Conservation (phyloP, 495 filamentous ascomycete genomes). For the Thozetella sp. region DNA sequence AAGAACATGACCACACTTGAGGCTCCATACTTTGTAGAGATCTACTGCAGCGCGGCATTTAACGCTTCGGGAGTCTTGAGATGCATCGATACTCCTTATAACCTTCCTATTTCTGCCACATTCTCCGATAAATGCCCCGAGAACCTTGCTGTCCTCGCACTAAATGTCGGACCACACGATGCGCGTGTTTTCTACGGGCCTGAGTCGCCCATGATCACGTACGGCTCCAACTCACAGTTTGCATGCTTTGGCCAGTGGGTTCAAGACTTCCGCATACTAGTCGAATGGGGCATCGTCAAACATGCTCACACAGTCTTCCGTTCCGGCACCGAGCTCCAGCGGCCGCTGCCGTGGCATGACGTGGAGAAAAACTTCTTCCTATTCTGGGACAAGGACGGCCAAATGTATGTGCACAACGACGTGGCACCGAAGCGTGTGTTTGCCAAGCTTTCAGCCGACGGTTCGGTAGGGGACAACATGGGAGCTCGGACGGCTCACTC, state of each 20-base stretch:
- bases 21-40: too few species aligned
- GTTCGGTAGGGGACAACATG: conserved; percentile 35
- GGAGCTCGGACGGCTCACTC: conserved; percentile 16
- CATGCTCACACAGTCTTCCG: too few species aligned
- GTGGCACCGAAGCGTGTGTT: conserved; percentile 37
- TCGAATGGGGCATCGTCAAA: conserved; percentile 35
- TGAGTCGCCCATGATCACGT: conserved; percentile 33
- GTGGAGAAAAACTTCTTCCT: conserved; percentile 52
- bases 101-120: conserved; percentile 38
- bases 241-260: conserved; percentile 51
- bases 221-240: conserved; percentile 40
- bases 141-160: conserved; percentile 28
- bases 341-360: conserved; percentile 26
- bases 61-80: too few species aligned
- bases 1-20: too few species aligned
- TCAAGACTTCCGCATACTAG: conserved; percentile 39
- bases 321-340: conserved; percentile 29
- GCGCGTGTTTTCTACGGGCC: conserved; percentile 50
- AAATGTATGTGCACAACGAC: conserved; percentile 43
- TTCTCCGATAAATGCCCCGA: conserved; percentile 33
- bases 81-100: conserved; percentile 30
- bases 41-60: too few species aligned
- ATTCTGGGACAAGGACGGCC: conserved; percentile 41
- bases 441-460: conserved; percentile 31
- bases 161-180: conserved; percentile 45